Conservation (phyloP, 208 protist genomes). For the Wallacemonas sp. region DNA sequence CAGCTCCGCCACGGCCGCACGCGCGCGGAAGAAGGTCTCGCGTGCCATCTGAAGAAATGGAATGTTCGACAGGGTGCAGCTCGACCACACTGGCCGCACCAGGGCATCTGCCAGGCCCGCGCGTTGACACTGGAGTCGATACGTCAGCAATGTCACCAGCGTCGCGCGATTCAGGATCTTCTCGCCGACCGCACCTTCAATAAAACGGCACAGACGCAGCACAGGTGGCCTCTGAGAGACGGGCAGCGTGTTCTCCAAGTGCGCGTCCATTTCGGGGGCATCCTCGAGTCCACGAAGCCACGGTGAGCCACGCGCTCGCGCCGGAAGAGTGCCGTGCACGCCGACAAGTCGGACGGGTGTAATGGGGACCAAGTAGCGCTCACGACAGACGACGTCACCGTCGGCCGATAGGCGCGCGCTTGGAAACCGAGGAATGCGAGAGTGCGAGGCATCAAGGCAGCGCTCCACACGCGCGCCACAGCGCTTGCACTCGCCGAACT, state of each 20-base stretch:
- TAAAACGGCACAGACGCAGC: constrained; percentile 50
- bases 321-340: constrained; percentile 43
- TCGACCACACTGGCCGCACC: constrained; percentile 52
- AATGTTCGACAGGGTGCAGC: constrained; percentile 45
- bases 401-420: constrained; percentile 1
- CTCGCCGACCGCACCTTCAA: constrained; percentile 38
- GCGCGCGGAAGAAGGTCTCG: constrained; percentile 48
- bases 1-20: constrained; percentile 46
- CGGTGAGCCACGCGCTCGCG: constrained; percentile 39
- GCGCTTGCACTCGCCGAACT: constrained; percentile 26
- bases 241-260: constrained; percentile 28
- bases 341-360: constrained; percentile 50
- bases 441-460: constrained; percentile 32
- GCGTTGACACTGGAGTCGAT: constrained; percentile 33
- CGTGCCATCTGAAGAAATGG: constrained; percentile 52
- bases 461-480: constrained; percentile 30
- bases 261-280: constrained; percentile 29
- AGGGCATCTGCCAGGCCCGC: constrained; percentile 38
- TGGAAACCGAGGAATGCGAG: background rate
- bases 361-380: constrained; percentile 45
- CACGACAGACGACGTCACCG: constrained; percentile 12
- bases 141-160: constrained; percentile 37
- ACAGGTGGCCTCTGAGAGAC: constrained; percentile 33
- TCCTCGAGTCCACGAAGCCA: constrained; percentile 48
- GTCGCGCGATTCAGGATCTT: constrained; percentile 46